Evolutionary conservation across 139 green algal genomes (phyloP).

Genomic region (Chlorella vulgaris): DNA sequence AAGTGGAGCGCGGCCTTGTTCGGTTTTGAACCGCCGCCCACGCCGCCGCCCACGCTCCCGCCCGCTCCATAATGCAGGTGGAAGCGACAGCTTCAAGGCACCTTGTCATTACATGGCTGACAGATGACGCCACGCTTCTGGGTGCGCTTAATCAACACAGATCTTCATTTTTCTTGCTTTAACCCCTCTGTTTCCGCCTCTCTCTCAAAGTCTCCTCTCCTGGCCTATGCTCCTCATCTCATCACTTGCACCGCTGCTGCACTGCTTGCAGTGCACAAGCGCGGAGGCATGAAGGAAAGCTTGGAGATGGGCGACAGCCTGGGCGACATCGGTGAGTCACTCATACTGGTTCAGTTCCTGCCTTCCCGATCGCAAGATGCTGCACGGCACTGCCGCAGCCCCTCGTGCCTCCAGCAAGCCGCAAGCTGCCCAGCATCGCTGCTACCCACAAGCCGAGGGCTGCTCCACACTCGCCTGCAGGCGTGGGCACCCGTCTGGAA

Average conservation of each 20-base stretch:
- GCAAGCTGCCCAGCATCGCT: too few species aligned
- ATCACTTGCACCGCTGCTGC: not conserved
- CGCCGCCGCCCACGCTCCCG: not conserved
- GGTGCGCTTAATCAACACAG: too few species aligned
- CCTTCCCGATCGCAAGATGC: not conserved
- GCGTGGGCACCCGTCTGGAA: not conserved
- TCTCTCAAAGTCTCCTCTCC: too few species aligned
- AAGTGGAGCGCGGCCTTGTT: not conserved
- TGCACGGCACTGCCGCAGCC: not conserved
- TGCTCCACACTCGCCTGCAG: not conserved
- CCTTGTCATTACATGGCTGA: too few species aligned
- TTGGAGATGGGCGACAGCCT: conserved; percentile 7
- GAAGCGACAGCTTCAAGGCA: too few species aligned
- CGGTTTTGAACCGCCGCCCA: not conserved
- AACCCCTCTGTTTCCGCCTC: too few species aligned
- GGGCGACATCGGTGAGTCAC: not conserved
- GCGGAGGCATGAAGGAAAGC: not conserved
- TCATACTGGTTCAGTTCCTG: not conserved
- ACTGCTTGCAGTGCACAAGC: not conserved
- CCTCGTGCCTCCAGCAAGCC: too few species aligned
- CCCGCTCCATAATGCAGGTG: too few species aligned
- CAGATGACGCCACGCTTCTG: too few species aligned
- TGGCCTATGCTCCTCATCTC: not conserved
- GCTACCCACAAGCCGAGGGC: too few species aligned
- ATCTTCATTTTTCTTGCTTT: not conserved